Evolutionary conservation across 441 rosid genomes (phyloP).

Genomic region (Brassica balearica): DNA sequence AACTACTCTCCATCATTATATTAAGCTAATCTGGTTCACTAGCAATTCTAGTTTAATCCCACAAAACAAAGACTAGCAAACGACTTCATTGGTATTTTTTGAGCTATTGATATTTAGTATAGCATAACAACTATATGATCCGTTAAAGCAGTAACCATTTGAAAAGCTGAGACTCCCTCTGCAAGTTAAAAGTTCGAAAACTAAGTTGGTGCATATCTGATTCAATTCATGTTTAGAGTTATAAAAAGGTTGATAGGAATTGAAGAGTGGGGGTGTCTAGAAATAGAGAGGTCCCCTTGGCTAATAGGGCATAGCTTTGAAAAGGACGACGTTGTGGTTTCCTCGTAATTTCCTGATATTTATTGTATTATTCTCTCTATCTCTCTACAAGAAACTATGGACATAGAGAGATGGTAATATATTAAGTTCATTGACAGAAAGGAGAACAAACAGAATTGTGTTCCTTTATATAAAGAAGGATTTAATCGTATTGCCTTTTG

Average conservation of each 20-base stretch:
- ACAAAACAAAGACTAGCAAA: conserved; percentile 30
- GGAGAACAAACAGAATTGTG: conserved; percentile 30
- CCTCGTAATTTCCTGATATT: conserved; percentile 38
- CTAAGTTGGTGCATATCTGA: not conserved
- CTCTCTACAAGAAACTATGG: conserved; percentile 13
- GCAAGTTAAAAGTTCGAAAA: not conserved
- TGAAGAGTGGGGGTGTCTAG: not conserved
- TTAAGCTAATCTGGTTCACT: conserved; percentile 33
- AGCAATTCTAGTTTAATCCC: conserved; percentile 29
- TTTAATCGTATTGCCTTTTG: conserved; percentile 27
- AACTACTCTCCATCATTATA: conserved; percentile 42
- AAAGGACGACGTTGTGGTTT: conserved; percentile 43
- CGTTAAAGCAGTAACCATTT: not conserved
- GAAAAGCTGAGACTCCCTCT: not conserved
- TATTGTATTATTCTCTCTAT: conserved; percentile 25
- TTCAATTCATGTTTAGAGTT: not conserved
- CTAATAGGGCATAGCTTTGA: conserved; percentile 44
- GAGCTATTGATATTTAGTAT: not conserved
- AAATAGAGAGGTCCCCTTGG: conserved; percentile 43
- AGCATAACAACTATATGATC: not conserved
- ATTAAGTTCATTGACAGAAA: conserved; percentile 11
- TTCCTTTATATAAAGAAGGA: conserved; percentile 14
- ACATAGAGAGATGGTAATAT: conserved; percentile 14
- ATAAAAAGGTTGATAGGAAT: conserved; percentile 18
- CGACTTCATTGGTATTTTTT: conserved; percentile 3